Evolutionary conservation across 352 stramenopile species (phyloP).

Genomic region (Phytophthora parvispora): DNA sequence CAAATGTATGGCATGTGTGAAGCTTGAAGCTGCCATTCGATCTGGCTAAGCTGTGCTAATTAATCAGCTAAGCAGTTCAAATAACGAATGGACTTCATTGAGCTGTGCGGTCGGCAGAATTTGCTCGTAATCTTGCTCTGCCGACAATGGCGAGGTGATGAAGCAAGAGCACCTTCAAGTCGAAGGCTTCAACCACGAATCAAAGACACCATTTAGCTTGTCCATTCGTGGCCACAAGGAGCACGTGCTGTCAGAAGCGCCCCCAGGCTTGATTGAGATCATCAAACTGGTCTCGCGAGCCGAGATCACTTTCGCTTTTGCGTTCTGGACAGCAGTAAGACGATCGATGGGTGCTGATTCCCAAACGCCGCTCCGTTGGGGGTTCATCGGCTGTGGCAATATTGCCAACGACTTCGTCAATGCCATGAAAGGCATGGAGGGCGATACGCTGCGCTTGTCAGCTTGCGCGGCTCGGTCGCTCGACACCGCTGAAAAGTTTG

Average conservation of each 20-base stretch:
- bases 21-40: too few relatives aligned
- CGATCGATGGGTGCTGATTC: conserved; percentile 13
- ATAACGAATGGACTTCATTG: too few relatives aligned
- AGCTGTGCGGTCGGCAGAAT: too few relatives aligned
- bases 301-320: background rate
- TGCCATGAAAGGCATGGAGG: conserved; percentile 35
- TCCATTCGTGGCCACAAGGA: background rate
- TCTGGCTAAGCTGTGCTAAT: too few relatives aligned
- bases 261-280: background rate
- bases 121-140: too few relatives aligned
- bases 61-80: too few relatives aligned
- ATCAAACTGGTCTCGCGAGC: background rate
- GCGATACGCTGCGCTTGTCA: conserved; percentile 23
- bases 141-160: background rate
- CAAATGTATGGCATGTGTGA: background rate
- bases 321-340: background rate
- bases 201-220: background rate
- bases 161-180: conserved; percentile 1
- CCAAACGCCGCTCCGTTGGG: conserved; percentile 57
- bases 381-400: conserved; percentile 69
- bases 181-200: conserved; percentile 27
- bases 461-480: conserved; percentile 64
- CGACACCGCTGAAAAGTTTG: conserved; percentile 53
- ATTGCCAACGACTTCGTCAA: conserved; percentile 73
- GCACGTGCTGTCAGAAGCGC: too few relatives aligned